Base-by-base conservation (phyloP, 1,139 yeast genomes). In the Hyphopichia khmerensis region DNA sequence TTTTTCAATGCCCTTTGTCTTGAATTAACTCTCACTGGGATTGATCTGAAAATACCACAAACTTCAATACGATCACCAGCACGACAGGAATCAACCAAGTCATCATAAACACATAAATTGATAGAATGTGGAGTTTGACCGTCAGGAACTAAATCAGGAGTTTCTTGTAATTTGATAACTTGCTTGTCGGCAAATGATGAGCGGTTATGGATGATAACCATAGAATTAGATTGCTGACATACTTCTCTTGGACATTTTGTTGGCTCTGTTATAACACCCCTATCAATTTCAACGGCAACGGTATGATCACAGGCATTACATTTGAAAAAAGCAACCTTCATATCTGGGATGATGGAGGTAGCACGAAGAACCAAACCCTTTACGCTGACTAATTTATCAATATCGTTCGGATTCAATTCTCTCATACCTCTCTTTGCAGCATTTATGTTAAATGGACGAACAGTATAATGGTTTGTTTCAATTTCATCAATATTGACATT, bases 71-170 rank as follows among this genome's bases (percentile, higher is more conserved):
- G 78, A 63, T 93, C 99, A 73, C 99, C 99, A 14, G 99, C 98
- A 56, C 96, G 80, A 59, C 96, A 87, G 42, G 87, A 77, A 62
- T 93, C 99, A 2, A 93, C 99, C 49, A 93, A 73, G 60, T 95
- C 99, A 63, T 95, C 99, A 58, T 93, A 93, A 3, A 89, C 96
- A 70, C 97, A 90, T 31, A 93, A 72, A 11, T 96, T 89, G 43
- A 93, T 89, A 11, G 97, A 85, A 61, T 93, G 99, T 2, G 99
- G 99, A 3, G 99, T 93, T 65, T 93, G 99, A 17, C 99, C 99
- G 67, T 89, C 99, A 2, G 99, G 99, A n/a, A 93, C 96, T 49
- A 83, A 75, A 63, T 93, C 99, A 0, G 99, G 99, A 0, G 99
- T 93, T 64, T 93, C 99, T 64, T 93, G 99, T 38, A 93, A 70